These are phyloP conservation scores for Ogataea philodendri DNA, from an alignment of 805 yeast genomes.

Conservation along the genomic window DNA sequence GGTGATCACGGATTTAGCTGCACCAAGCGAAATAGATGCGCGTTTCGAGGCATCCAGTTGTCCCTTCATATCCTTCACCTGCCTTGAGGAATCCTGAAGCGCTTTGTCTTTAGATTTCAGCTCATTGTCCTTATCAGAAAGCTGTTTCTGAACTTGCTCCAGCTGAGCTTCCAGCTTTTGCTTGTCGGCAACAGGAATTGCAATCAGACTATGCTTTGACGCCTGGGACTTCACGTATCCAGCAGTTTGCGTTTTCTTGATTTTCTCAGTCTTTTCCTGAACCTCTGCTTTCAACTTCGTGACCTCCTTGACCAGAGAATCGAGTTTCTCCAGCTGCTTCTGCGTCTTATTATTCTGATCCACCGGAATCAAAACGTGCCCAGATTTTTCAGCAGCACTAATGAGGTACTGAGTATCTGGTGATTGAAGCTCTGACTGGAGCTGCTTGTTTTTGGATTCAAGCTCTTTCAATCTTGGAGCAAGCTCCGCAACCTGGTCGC, in stretches of 20 bases:
- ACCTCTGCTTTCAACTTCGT: not conserved
- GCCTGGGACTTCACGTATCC: conserved; percentile 5
- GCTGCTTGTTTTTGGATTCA: not conserved
- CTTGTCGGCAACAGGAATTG: conserved; percentile 9
- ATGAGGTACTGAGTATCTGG: conserved; percentile 30
- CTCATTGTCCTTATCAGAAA: not conserved
- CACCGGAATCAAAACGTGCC: conserved; percentile 6
- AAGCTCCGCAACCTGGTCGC: not conserved
- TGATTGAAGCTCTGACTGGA: conserved; percentile 15
- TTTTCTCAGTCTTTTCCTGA: not conserved
- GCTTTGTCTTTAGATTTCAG: conserved; percentile 1
- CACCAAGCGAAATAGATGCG: conserved; percentile 1
- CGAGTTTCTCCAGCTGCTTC: conserved; percentile 2
- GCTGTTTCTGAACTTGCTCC: not conserved
- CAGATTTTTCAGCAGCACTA: conserved; percentile 22
- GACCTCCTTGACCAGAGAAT: not conserved
- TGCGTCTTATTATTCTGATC: conserved; percentile 1
- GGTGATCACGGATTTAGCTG: conserved; percentile 1
- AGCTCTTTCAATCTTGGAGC: not conserved
- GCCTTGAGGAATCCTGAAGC: not conserved
- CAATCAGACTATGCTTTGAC: conserved; percentile 12
- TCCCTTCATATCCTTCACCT: not conserved
- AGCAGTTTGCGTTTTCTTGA: conserved; percentile 14
- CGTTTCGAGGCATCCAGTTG: conserved; percentile 1
- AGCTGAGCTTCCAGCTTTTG: not conserved